Evolutionary conservation across 129 eudicot species (phyloP), one percentile per base, ranked within the genome.

Genomic region (Oenanthe sinensis): DNA sequence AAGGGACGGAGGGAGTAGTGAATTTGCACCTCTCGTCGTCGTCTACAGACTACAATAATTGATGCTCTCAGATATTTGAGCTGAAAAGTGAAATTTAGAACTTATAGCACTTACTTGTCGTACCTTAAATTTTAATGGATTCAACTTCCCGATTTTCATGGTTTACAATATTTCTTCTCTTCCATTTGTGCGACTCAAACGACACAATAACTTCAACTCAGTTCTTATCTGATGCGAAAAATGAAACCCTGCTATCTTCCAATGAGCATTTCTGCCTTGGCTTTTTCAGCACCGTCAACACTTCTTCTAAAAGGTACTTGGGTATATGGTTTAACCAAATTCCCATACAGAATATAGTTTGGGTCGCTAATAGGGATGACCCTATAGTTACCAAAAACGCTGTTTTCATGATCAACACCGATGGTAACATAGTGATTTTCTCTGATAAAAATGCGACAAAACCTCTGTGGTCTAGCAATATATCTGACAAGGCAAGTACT

Each of bases 151-250:
- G 12, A 4, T 24, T 46, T 12, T 48, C 77, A n/a, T 73, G 24
- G 15, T 20, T 73, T 46, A 73, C 36, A 3, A 45, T 73, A 73
- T 48, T 75, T 37, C 78, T 75, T 75, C 78, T 75, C 78, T 30
- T 75, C 44, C 65, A 48, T 13, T 6, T 48, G 24, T 49, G 44
- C 9, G 6, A 28, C 67, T 75, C 78, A 4, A 33, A 17, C 0
- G 78, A 75, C 44, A 49, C 78, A 75, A 49, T 75, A 49, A 75
- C 78, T 50, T 48, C 65, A 48, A 49, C 78, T 39, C 78, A 49
- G 4, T 75, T 75, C 67, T 47, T 75, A 8, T 47, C 63, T 75
- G 78, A 75, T 28, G 65, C 78, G 22, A 75, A 75, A 49, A 50
- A 75, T 75, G 67, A 75, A 75, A 26, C 67, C 62, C 65, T 75